Conservation (phyloP, 2,329 filamentous ascomycete species). For the Xylaria sp. region DNA sequence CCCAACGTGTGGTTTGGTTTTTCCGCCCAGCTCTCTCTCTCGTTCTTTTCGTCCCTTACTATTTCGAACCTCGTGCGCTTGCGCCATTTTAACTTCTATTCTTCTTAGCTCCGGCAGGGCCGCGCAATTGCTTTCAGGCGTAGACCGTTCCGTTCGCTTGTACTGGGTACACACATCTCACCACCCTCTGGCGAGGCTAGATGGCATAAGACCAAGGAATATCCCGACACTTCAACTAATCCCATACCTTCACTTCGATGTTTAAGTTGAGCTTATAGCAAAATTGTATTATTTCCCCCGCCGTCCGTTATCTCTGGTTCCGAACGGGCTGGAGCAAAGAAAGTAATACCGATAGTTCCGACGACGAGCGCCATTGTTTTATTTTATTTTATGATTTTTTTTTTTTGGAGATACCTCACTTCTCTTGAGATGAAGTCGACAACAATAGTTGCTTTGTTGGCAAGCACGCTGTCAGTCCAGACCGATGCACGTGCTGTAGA, state of each 20-base stretch:
- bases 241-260: constrained; percentile 17
- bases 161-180: constrained; percentile 19
- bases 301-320: constrained; percentile 14
- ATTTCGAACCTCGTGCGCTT: constrained; percentile 12
- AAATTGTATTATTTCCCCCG: neutral
- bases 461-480: constrained; percentile 31
- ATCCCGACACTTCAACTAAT: constrained; percentile 5
- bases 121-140: too few relatives aligned
- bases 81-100: constrained; percentile 5
- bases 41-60: too few relatives aligned
- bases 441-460: constrained; percentile 31
- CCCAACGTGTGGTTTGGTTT: too few relatives aligned
- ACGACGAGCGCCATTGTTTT: constrained; percentile 8
- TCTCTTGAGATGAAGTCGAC: constrained; percentile 30
- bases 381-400: too few relatives aligned
- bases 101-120: constrained; percentile 24
- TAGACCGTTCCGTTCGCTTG: constrained; percentile 33
- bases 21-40: neutral
- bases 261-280: constrained; percentile 28
- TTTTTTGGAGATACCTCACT: neutral
- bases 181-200: constrained; percentile 10
- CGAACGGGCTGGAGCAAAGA: constrained; percentile 14
- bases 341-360: constrained; percentile 1
- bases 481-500: constrained; percentile 33
- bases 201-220: constrained; percentile 23